Conservation (phyloP, 2,329 filamentous ascomycete genomes). For the Magnaporthiopsis incrustans region DNA sequence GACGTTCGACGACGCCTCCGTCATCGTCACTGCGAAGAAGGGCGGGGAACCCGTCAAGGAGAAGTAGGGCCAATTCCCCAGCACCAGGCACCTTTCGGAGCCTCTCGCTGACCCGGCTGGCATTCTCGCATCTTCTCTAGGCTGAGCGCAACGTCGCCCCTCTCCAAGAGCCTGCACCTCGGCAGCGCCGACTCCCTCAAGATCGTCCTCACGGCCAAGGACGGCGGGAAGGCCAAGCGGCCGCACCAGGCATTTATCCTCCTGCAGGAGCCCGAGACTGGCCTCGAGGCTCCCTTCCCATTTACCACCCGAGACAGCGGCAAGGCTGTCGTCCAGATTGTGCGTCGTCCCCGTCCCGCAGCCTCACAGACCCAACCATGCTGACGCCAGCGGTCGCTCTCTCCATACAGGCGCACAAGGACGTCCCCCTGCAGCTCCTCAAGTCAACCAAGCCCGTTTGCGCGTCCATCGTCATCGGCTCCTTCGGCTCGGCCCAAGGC, state of each 20-base stretch:
- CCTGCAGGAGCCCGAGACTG: conserved; percentile 63
- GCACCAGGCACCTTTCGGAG: background rate
- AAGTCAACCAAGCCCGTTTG: conserved; percentile 58
- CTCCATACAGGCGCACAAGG: conserved; percentile 65
- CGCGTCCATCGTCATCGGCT: conserved; percentile 77
- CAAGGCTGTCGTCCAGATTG: conserved; percentile 77
- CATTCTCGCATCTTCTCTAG: conserved; percentile 30
- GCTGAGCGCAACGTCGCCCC: conserved; percentile 48
- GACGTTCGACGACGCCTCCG: conserved; percentile 65
- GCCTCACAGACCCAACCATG: background rate
- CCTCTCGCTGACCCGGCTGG: conserved; percentile 13
- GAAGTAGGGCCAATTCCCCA: conserved; percentile 43
- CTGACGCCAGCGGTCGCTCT: background rate
- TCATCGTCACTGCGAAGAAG: conserved; percentile 61
- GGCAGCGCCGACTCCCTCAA: conserved; percentile 68
- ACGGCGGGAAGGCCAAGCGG: conserved; percentile 68
- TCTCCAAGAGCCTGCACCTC: conserved; percentile 58
- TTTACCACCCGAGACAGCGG: conserved; percentile 79
- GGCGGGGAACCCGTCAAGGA: conserved; percentile 51
- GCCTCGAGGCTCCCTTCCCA: conserved; percentile 80
- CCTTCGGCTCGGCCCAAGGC: conserved; percentile 67
- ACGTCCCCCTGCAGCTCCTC: conserved; percentile 79
- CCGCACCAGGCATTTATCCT: conserved; percentile 93
- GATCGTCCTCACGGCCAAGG: conserved; percentile 71
- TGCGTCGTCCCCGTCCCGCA: conserved; percentile 36